Evolutionary conservation across 768 basidiomycete species (phyloP), one percentile per base, ranked within the genome.

Genomic region (Sistotremastrum niveocremeum): DNA sequence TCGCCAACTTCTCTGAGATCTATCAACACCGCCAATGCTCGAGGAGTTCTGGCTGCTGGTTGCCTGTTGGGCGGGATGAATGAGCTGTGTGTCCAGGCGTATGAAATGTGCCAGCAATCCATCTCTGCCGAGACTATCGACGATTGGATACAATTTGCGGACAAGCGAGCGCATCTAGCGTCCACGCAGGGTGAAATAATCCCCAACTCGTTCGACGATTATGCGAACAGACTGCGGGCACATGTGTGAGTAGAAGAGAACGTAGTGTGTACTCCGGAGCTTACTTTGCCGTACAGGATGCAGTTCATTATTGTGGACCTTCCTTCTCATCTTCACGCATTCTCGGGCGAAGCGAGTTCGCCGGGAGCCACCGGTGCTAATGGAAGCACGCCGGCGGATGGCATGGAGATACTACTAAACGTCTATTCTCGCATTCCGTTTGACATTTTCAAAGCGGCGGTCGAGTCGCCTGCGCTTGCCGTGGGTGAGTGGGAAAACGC

Each of bases 31-130:
- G 73, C 79, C 57, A 91, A 91, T 63, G 83, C 87, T 47, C 79
- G 87, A 57, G 80, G 78, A 12, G 83, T 89, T 36, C 77, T 94
- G 42, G 85, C 88, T 40, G 83, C 87, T 39, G 84, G 82, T 9
- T 86, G 80, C 62, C 68, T 89, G 34, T 74, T 91, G 39, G 86
- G 85, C 44, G 87, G 85, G 39, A 84, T 91, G 83, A 78, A 88
- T 39, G 85, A 91, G 34, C 68, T 93, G 34, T 83, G 80, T 62
- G 72, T 72, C 51, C 81, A 81, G 56, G 76, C 89, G 20, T 91
- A 90, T 61, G 75, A 77, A 45, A 66, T 77, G 41, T 88, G 84
- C 68, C 74, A 76, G 54, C 76, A 74, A 49, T 84, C 83, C 37
- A 80, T 94, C 64, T 72, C 69, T 39, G 70, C 81, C 54, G 79